These are phyloP conservation scores for Fragilaria radians DNA, from an alignment of 108 stramenopile genomes.

Conservation along the genomic window DNA sequence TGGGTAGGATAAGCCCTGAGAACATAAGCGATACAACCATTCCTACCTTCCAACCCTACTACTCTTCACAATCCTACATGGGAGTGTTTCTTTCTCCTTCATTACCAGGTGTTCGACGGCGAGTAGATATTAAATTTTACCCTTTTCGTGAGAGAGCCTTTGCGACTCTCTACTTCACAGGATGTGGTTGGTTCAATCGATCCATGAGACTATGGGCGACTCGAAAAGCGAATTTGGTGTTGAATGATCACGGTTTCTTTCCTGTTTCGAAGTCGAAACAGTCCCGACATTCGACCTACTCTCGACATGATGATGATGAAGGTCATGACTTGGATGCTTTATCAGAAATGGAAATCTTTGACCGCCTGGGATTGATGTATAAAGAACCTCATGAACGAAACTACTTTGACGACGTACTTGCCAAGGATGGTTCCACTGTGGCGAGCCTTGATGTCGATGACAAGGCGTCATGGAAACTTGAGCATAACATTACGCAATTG, in stretches of 20 bases:
- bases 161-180: constrained; percentile 55
- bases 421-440: constrained; percentile 3
- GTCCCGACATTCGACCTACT: no score
- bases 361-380: constrained; percentile 36
- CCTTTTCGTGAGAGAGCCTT: constrained; percentile 34
- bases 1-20: no score
- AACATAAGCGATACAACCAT: no score
- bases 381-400: constrained; percentile 43
- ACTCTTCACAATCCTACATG: constrained; percentile 25
- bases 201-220: constrained; percentile 47
- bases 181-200: constrained; percentile 53
- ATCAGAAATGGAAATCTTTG: constrained; percentile 43
- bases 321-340: constrained; percentile 14
- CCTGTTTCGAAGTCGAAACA: no score
- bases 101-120: constrained; percentile 12
- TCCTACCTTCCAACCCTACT: no score
- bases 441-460: not conserved
- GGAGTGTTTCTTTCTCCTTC: constrained; percentile 35
- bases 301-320: no score
- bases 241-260: constrained; percentile 51
- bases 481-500: no score
- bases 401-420: constrained; percentile 35
- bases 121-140: constrained; percentile 48
- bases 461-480: not conserved
- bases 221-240: constrained; percentile 11